A percentile compares a stretch with the other conserved stretches of the same genome.
Evolutionary conservation across 1,139 yeast species (phyloP).

Genomic region (Scheffersomyces parashehatae): DNA sequence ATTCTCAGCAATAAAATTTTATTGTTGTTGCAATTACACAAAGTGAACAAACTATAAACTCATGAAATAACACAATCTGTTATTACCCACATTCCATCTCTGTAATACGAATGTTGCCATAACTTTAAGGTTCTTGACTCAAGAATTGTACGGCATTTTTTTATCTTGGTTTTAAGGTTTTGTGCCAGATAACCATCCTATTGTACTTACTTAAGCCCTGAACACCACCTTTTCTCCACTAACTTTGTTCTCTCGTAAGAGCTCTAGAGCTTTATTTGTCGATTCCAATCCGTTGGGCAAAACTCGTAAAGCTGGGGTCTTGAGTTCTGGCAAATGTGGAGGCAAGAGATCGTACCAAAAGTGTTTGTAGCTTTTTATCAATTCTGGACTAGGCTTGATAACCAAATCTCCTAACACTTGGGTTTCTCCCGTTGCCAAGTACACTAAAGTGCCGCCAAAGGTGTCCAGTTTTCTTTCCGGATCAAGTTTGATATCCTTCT

Average conservation of each 20-base stretch:
- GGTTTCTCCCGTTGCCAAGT: slow-evolving; percentile 32
- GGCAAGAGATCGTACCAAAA: slow-evolving; percentile 28
- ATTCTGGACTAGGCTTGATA: slow-evolving; percentile 21
- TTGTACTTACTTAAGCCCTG: slow-evolving; percentile 2
- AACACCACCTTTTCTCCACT: slow-evolving; percentile 31
- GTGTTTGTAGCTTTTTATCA: slow-evolving; percentile 14
- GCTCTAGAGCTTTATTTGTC: slow-evolving; percentile 27
- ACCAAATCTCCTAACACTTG: slow-evolving; percentile 10
- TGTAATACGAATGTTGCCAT: no score
- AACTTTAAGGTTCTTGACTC: no score
- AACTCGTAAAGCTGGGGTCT: slow-evolving; percentile 23
- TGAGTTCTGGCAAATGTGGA: slow-evolving; percentile 14
- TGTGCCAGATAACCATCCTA: no score
- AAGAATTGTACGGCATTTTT: no score
- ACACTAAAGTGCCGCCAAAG: slow-evolving; percentile 34
- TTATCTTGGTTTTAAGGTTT: no score
- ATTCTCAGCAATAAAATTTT: no score
- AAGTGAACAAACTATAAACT: no score
- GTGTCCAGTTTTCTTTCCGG: slow-evolving; percentile 20
- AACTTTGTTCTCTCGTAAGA: slow-evolving; percentile 25
- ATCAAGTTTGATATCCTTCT: slow-evolving; percentile 8
- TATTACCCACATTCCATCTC: no score
- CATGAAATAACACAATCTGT: no score
- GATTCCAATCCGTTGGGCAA: slow-evolving; percentile 27
- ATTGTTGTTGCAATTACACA: no score